A percentile compares a stretch with the other conserved stretches of the same genome.
These are phyloP conservation scores for Penicillium roqueforti DNA, from an alignment of 495 filamentous ascomycete species.

Conservation along the genomic window DNA sequence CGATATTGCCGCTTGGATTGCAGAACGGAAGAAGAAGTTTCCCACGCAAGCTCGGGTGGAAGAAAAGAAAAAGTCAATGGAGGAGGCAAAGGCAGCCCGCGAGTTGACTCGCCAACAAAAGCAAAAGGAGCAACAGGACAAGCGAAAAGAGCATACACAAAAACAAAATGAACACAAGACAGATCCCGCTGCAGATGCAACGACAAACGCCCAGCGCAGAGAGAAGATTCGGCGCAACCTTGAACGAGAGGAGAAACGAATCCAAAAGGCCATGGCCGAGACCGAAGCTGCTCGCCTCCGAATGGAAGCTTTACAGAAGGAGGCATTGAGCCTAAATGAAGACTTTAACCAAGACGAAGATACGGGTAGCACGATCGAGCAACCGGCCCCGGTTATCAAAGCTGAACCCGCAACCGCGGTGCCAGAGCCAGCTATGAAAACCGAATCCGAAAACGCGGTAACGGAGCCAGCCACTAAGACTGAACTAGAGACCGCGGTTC, in stretches of 20 bases:
- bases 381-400: neutral
- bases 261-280: constrained; percentile 47
- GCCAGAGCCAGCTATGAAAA: neutral
- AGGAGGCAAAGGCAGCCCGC: constrained; percentile 39
- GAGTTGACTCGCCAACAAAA: constrained; percentile 32
- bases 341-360: neutral
- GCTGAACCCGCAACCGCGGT: neutral
- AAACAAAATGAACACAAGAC: constrained; percentile 22
- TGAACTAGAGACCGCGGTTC: neutral
- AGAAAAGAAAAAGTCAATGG: constrained; percentile 44
- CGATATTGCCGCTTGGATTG: constrained; percentile 78
- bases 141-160: constrained; percentile 22
- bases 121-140: constrained; percentile 26
- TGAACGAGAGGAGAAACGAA: constrained; percentile 44
- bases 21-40: constrained; percentile 70
- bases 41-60: constrained; percentile 65
- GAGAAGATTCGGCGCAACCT: constrained; percentile 48
- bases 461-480: neutral
- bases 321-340: constrained; percentile 11
- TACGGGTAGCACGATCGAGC: neutral
- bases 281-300: constrained; percentile 40
- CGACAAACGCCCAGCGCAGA: constrained; percentile 43
- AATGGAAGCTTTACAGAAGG: constrained; percentile 33
- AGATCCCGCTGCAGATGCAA: constrained; percentile 33
- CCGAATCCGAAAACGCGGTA: neutral